Evolutionary conservation across 2,329 filamentous ascomycete genomes (phyloP).

Genomic region (Didymella glomerata): DNA sequence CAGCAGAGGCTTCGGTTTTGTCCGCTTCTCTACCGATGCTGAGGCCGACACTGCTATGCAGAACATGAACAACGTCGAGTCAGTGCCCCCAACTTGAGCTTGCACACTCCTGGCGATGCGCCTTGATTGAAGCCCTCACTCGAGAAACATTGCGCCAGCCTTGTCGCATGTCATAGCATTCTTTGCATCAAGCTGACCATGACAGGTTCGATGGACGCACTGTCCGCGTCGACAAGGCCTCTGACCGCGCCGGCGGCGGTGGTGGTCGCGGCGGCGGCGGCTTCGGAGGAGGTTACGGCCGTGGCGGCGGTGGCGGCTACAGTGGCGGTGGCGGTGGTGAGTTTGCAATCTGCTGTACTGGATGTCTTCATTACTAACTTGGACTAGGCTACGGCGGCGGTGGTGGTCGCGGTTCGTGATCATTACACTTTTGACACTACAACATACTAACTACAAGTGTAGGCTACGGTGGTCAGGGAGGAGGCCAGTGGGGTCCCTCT

Average conservation of each 20-base stretch:
- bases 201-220: constrained; percentile 88
- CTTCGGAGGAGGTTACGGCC: constrained; percentile 41
- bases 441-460: neutral
- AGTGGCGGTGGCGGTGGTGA: constrained; percentile 36
- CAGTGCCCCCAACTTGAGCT: constrained; percentile 51
- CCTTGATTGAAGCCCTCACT: neutral
- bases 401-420: constrained; percentile 30
- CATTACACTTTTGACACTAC: neutral
- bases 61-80: constrained; percentile 91
- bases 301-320: constrained; percentile 41
- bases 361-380: constrained; percentile 13
- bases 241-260: constrained; percentile 71
- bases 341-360: constrained; percentile 3
- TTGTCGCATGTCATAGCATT: neutral
- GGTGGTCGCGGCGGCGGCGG: constrained; percentile 49
- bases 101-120: neutral
- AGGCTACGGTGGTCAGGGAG: constrained; percentile 39
- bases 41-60: constrained; percentile 81
- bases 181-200: constrained; percentile 24
- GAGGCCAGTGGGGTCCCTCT: constrained; percentile 38
- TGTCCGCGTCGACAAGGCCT: constrained; percentile 95
- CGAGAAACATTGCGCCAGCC: neutral
- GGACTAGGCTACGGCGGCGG: constrained; percentile 32
- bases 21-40: constrained; percentile 80
- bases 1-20: constrained; percentile 97